Conservation (phyloP, 805 yeast species). For the Lachancea sp. region DNA sequence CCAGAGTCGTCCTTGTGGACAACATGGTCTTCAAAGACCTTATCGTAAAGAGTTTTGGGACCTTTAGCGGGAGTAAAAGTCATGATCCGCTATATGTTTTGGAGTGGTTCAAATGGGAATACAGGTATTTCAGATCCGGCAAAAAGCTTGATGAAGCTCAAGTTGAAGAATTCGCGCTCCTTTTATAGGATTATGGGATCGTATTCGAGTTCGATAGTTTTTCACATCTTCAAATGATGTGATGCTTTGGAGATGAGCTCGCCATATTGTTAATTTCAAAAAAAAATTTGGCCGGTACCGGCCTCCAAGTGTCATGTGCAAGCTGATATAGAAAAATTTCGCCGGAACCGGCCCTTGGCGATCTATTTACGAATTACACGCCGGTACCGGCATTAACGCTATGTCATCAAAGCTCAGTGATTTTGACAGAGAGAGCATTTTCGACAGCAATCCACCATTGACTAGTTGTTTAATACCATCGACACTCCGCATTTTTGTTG, state of each 20-base stretch:
- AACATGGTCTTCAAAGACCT: slow-evolving; percentile 90
- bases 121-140: background rate
- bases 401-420: too few species aligned
- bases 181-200: background rate
- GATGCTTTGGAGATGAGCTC: background rate
- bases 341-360: background rate
- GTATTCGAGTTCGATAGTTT: background rate
- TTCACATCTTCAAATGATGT: background rate
- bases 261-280: background rate
- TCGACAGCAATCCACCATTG: too few species aligned
- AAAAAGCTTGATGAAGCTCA: background rate
- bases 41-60: slow-evolving; percentile 84
- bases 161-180: background rate
- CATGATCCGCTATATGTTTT: background rate
- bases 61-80: slow-evolving; percentile 17
- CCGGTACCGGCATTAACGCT: slow-evolving; percentile 1
- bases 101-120: background rate
- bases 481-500: too few species aligned
- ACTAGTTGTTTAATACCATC: too few species aligned
- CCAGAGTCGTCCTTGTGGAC: slow-evolving; percentile 87
- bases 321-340: background rate
- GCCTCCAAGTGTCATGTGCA: background rate
- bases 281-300: slow-evolving; percentile 11
- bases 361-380: too few species aligned
- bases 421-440: too few species aligned